Evolutionary conservation across 2,329 filamentous ascomycete species (phyloP).

Genomic region (Mycogone perniciosa): DNA sequence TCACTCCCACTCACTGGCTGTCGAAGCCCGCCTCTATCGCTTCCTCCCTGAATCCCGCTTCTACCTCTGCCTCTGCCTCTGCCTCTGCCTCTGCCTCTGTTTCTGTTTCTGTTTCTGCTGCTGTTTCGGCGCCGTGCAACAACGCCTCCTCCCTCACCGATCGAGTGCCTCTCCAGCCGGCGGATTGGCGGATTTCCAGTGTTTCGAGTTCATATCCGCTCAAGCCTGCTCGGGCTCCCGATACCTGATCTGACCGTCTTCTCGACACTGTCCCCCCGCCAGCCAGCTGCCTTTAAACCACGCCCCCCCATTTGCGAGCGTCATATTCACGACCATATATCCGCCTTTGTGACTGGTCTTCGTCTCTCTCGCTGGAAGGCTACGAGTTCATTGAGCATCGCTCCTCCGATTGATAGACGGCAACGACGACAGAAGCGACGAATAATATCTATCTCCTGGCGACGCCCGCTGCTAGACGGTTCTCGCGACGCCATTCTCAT

Average conservation of each 20-base stretch:
- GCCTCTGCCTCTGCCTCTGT: conserved; percentile 1
- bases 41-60: neutral
- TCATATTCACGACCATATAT: too few relatives aligned
- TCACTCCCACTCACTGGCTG: neutral
- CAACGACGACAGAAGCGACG: too few relatives aligned
- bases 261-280: neutral
- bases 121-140: conserved; percentile 8
- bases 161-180: conserved; percentile 5
- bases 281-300: neutral
- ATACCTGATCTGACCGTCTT: neutral
- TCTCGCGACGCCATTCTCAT: neutral
- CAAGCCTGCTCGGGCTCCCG: neutral
- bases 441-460: neutral
- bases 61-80: neutral
- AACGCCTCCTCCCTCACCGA: conserved; percentile 4
- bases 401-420: too few relatives aligned
- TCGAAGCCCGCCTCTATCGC: neutral
- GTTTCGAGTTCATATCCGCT: too few relatives aligned
- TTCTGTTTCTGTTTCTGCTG: neutral
- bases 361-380: neutral
- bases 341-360: neutral
- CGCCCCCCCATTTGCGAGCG: too few relatives aligned
- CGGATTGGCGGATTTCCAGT: neutral
- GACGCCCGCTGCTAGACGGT: neutral
- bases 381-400: too few relatives aligned